Conservation (phyloP, 179 eudicot species). For the Dionaea muscipula region DNA sequence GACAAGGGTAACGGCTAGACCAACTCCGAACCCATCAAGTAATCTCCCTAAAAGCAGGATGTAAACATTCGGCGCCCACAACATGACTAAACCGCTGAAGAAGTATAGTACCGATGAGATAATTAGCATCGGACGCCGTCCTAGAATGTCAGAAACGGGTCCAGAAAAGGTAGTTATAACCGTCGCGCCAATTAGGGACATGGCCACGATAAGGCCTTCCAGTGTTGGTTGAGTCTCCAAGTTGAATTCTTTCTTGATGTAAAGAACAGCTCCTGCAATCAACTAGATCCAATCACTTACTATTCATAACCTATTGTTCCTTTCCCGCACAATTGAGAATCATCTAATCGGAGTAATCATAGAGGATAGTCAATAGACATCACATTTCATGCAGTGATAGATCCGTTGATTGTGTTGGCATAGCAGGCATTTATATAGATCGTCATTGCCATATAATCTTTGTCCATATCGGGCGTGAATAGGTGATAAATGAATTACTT, state of each 20-base stretch:
- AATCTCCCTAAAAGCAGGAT: constrained; percentile 27
- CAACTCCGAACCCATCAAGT: constrained; percentile 37
- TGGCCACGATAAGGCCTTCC: constrained; percentile 37
- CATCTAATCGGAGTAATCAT: not conserved
- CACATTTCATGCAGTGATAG: too few species aligned
- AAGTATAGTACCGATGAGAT: constrained; percentile 27
- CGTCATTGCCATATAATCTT: too few species aligned
- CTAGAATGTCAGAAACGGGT: constrained; percentile 27
- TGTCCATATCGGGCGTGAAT: too few species aligned
- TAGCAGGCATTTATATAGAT: too few species aligned
- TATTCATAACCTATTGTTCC: not conserved
- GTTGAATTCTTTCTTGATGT: constrained; percentile 37
- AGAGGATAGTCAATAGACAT: too few species aligned
- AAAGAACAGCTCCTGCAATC: constrained; percentile 29
- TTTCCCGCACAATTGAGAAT: too few species aligned
- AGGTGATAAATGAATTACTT: not conserved
- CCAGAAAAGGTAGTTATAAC: constrained; percentile 37
- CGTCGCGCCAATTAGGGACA: constrained; percentile 40
- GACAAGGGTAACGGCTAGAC: constrained; percentile 35
- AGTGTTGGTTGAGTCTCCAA: constrained; percentile 30
- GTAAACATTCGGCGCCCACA: constrained; percentile 45
- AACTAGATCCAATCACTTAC: not conserved
- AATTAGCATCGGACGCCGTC: constrained; percentile 34
- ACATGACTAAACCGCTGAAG: constrained; percentile 31
- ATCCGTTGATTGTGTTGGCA: too few species aligned